Conservation (phyloP, 2,329 filamentous ascomycete species). For the Fusarium metavorans region DNA sequence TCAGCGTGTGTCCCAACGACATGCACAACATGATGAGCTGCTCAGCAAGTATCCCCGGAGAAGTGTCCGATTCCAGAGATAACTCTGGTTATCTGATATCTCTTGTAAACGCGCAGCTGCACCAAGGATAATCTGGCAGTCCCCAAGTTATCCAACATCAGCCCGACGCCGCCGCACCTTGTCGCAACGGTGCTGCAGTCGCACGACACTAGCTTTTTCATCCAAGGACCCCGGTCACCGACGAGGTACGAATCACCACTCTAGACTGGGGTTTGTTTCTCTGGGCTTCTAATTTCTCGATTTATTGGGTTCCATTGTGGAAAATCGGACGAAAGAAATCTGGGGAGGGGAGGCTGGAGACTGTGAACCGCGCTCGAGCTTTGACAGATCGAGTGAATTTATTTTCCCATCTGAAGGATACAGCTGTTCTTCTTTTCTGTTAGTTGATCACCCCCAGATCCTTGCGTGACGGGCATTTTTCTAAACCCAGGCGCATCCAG, state of each 20-base stretch:
- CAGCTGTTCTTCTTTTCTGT: constrained; percentile 3
- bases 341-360: constrained; percentile 16
- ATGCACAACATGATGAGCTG: neutral
- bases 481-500: neutral
- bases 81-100: neutral
- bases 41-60: neutral
- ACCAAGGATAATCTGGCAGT: constrained; percentile 10
- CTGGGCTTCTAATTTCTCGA: neutral
- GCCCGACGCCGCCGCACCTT: constrained; percentile 28
- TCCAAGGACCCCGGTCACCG: constrained; percentile 32
- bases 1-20: neutral
- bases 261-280: neutral
- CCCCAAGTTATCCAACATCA: constrained; percentile 18
- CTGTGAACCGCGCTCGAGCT: constrained; percentile 25
- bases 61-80: neutral
- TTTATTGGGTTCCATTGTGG: neutral
- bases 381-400: neutral
- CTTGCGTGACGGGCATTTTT: constrained; percentile 12
- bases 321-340: neutral
- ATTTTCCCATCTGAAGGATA: neutral
- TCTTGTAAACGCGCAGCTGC: neutral
- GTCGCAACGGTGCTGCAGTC: constrained; percentile 43
- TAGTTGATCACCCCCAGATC: constrained; percentile 14
- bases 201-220: constrained; percentile 31
- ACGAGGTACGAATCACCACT: constrained; percentile 39